Evolutionary conservation across 2,329 filamentous ascomycete genomes (phyloP), one percentile per base, ranked within the genome.

Genomic region (Alternaria sp.): DNA sequence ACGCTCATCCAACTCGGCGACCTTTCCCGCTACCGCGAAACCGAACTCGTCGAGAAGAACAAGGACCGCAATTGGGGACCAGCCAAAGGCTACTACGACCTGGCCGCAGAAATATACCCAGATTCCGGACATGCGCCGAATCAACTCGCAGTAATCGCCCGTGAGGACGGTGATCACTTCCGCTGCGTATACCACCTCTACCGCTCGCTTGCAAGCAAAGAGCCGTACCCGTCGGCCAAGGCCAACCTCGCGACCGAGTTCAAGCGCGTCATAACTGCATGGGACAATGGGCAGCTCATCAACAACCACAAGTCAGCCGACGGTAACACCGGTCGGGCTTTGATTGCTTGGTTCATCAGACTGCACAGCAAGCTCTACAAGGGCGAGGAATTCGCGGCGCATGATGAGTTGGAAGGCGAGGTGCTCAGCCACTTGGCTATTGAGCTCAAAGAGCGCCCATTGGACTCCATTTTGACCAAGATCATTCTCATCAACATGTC

Each of bases 161-260:
- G 93, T 51, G 90, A 91, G 57, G 89, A 94, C 71, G 87, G 87
- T 61, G 91, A 95, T 69, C 91, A 96, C 76, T 86, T 98, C 54
- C 89, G 93, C 65, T 90, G 93, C 10, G 90, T 96, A 28, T 98
- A 97, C 79, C 90, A 97, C 78, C 88, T 98, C 44, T 96, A 97
- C 76, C 90, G 94, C 66, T 90, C 94, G 15, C 86, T 96, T 69
- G 89, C 90, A 9, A 90, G 93, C 30, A 85, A 89, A 56, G 85
- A 90, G 44, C 93, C 93, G 5, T 90, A 96, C 74, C 90, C 91
- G 0, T 87, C 90, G 49, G 93, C 93, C 4, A 85, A 86, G 61
- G 82, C 84, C 17, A 98, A 98, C 74, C 84, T 99, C 52, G 90
- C 92, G 72, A 85, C 90, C 57, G 92, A 96, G 76, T 94, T 97